These are phyloP conservation scores for Talaromyces rugulosus DNA, from an alignment of 2,329 filamentous ascomycete species.

Conservation along the genomic window DNA sequence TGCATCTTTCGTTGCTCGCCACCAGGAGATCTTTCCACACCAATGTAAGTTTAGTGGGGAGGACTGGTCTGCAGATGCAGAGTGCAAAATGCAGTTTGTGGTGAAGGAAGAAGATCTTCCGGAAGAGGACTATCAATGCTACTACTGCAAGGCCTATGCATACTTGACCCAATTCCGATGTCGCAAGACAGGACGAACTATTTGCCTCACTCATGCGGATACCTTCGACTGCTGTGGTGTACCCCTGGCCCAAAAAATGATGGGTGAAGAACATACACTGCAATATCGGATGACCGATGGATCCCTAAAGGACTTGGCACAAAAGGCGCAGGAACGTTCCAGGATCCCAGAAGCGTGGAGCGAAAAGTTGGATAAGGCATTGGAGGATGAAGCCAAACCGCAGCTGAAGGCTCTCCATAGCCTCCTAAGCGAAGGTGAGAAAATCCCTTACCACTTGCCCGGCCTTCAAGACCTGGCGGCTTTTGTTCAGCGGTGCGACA, in stretches of 20 bases:
- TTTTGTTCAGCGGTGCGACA: conserved; percentile 94
- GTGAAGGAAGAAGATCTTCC: conserved; percentile 70
- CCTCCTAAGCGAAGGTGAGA: conserved; percentile 88
- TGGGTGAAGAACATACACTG: conserved; percentile 67
- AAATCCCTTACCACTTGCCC: conserved; percentile 84
- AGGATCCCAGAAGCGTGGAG: conserved; percentile 83
- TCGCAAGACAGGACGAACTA: conserved; percentile 70
- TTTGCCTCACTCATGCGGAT: conserved; percentile 81
- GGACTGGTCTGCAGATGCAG: conserved; percentile 37
- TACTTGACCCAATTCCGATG: conserved; percentile 91
- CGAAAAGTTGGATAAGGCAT: conserved; percentile 77
- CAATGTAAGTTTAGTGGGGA: conserved; percentile 51
- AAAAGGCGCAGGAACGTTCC: conserved; percentile 82
- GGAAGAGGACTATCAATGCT: conserved; percentile 90
- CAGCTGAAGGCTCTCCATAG: conserved; percentile 80
- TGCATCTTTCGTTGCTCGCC: conserved; percentile 62
- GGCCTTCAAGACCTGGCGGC: conserved; percentile 76
- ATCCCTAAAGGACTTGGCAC: conserved; percentile 60
- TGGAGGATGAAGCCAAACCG: conserved; percentile 79
- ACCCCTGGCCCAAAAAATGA: conserved; percentile 62
- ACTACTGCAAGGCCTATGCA: conserved; percentile 85
- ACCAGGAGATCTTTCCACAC: conserved; percentile 54
- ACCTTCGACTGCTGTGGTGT: conserved; percentile 74
- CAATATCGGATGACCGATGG: conserved; percentile 74
- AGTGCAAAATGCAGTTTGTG: conserved; percentile 59